These are phyloP conservation scores for Sphagnum contortum DNA, from an alignment of 225 moss, liverwort and hornwort species.

Conservation along the genomic window DNA sequence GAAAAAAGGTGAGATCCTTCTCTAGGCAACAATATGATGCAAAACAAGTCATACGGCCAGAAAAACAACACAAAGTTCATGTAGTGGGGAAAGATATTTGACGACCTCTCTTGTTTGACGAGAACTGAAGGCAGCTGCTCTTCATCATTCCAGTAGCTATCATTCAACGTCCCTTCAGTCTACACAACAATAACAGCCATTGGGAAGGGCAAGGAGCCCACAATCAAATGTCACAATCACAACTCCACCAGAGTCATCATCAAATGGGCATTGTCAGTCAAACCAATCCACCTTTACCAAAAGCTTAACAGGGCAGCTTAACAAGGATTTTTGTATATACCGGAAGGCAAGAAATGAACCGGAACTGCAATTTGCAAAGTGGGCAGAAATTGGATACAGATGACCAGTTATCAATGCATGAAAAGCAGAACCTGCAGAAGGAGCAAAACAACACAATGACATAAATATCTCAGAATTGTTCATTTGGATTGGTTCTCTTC, in stretches of 20 bases:
- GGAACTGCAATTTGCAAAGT: slow-evolving; percentile 87
- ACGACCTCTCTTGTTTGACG: slow-evolving; percentile 37
- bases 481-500: neutral
- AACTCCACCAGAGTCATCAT: neutral
- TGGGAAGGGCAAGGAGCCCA: too few species aligned
- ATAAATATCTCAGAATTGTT: neutral
- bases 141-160: slow-evolving; percentile 15
- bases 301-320: neutral
- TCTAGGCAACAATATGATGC: neutral
- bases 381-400: slow-evolving; percentile 88
- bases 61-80: slow-evolving; percentile 1
- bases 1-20: too few species aligned
- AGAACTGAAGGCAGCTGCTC: slow-evolving; percentile 7
- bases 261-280: neutral
- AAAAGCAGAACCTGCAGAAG: slow-evolving; percentile 81
- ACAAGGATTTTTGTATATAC: slow-evolving; percentile 25
- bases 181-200: slow-evolving; percentile 11
- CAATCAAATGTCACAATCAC: too few species aligned
- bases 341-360: slow-evolving; percentile 68
- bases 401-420: slow-evolving; percentile 93
- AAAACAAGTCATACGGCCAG: neutral
- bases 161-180: slow-evolving; percentile 33
- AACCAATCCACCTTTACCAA: neutral
- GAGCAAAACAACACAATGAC: neutral
- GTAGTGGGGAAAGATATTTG: too few species aligned